phyloP scores from a whole-genome alignment of 163 green algal genomes.

The Scenedesmus sp. region DNA sequence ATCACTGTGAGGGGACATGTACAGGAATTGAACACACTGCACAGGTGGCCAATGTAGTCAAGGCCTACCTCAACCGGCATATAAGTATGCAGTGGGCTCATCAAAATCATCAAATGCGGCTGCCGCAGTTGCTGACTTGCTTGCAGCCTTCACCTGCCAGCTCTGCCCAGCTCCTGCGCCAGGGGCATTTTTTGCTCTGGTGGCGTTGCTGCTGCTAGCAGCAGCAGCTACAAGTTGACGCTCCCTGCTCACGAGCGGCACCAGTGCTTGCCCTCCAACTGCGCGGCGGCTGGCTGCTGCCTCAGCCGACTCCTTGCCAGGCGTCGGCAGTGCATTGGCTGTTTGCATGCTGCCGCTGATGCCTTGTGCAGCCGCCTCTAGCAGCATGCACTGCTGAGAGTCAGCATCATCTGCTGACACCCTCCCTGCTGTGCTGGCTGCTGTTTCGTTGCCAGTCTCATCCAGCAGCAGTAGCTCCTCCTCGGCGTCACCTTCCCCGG shows the following conservation, averaged over 20 bases:
- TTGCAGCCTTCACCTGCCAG: not conserved
- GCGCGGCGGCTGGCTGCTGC: not conserved
- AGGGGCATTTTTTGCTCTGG: not conserved
- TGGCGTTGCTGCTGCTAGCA: not conserved
- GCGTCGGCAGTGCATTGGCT: not conserved
- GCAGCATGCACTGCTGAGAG: not conserved
- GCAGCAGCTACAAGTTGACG: not conserved
- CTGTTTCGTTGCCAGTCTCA: not conserved
- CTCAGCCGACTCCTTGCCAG: not conserved
- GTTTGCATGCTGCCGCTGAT: not conserved
- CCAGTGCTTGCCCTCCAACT: not conserved
- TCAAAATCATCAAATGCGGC: conserved; percentile 26
- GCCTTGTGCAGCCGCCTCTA: not conserved
- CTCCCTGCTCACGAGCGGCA: not conserved
- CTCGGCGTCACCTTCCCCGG: not conserved
- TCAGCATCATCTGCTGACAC: not conserved
- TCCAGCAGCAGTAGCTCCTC: not conserved
- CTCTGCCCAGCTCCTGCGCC: not conserved
- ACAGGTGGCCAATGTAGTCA: not conserved
- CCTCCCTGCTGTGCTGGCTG: not conserved
- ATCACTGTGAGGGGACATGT: too few species aligned
- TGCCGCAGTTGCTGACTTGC: not conserved
- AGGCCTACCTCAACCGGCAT: not conserved
- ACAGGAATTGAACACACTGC: too few species aligned
- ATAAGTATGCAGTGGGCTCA: conserved; percentile 31